phyloP scores from a whole-genome alignment of 176 grass and related monocot species.

The Oryza officinalis region DNA sequence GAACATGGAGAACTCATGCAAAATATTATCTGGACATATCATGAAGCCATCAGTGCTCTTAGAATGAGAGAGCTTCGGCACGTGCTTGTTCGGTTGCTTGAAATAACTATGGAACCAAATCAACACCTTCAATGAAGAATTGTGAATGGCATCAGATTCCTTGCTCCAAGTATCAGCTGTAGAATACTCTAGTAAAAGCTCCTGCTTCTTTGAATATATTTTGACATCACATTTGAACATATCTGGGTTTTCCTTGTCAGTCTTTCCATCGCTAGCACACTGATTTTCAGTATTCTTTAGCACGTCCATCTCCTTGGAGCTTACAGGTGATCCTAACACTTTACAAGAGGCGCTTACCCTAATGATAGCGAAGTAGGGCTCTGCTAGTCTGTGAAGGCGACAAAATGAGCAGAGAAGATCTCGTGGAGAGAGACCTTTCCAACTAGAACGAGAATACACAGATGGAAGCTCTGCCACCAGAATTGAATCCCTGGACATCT shows the following conservation, averaged over 20 bases:
- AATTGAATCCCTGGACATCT: constrained; percentile 77
- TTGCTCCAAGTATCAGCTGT: constrained; percentile 62
- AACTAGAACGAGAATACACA: constrained; percentile 66
- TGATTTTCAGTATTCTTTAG: constrained; percentile 26
- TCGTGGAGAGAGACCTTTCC: constrained; percentile 70
- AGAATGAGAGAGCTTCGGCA: constrained; percentile 49
- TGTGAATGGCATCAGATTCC: constrained; percentile 86
- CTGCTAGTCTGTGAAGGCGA: constrained; percentile 68
- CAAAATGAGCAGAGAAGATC: constrained; percentile 82
- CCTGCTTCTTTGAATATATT: constrained; percentile 61
- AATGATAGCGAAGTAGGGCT: constrained; percentile 58
- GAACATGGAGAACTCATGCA: constrained; percentile 54
- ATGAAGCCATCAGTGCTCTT: constrained; percentile 55
- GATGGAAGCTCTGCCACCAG: constrained; percentile 79
- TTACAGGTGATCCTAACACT: constrained; percentile 34
- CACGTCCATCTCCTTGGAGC: constrained; percentile 22
- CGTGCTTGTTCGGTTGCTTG: constrained; percentile 37
- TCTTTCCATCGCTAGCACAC: constrained; percentile 27
- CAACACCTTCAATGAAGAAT: constrained; percentile 77
- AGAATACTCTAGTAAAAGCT: constrained; percentile 67
- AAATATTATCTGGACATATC: constrained; percentile 48
- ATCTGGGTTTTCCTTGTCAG: constrained; percentile 43
- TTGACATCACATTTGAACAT: constrained; percentile 64
- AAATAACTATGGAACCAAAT: constrained; percentile 67
- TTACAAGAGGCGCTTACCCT: constrained; percentile 23